Evolutionary conservation across 2,329 filamentous ascomycete genomes (phyloP), one percentile per base, ranked within the genome.

Genomic region (Calonectria henricotiae): DNA sequence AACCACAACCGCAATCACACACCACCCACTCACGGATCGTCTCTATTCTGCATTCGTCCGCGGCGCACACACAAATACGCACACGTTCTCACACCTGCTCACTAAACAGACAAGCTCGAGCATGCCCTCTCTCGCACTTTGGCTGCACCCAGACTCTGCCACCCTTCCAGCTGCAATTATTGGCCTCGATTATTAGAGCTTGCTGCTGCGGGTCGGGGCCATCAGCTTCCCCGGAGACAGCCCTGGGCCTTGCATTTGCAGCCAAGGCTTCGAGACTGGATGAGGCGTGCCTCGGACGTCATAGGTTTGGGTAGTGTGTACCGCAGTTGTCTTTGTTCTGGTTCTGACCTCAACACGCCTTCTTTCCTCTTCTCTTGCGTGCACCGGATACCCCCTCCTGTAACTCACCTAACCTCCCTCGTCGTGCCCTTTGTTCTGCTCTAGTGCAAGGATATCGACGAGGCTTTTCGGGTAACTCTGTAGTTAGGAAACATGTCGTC

Each of bases 381-480:
- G 12, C 75, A 69, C 73, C 68, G 62, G 66, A 55, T 63, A 71
- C 67, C 60, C 66, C 72, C 73, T 27, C 67, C 68, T 74, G 71
- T 69, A 76, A 68, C 69, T 58, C 51, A 37, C 39, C 51, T 27
- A 55, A 51, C 47, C 46, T n/a, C 35, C 23, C 27, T 27, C 27
- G 7, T 35, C 44, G 20, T 15, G 39, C 32, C 32, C 43, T 64
- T 30, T 55, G 47, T 69, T 67, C 49, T 55, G 67, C 58, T 66
- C 20, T 58, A 51, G 65, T 49, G 46, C 13, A n/a, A 20, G 44
- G 41, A 32, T 54, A 43, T 60, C 67, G 37, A 20, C 39, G 39
- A 54, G 25, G 54, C 55, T 60, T 41, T 46, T 7, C 41, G 30
- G 8, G 37, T 62, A 65, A 46, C 47, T 43, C 51, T 20, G 43